phyloP scores from a whole-genome alignment of 2,329 filamentous ascomycete genomes.

The Fusarium nisikadoi region DNA sequence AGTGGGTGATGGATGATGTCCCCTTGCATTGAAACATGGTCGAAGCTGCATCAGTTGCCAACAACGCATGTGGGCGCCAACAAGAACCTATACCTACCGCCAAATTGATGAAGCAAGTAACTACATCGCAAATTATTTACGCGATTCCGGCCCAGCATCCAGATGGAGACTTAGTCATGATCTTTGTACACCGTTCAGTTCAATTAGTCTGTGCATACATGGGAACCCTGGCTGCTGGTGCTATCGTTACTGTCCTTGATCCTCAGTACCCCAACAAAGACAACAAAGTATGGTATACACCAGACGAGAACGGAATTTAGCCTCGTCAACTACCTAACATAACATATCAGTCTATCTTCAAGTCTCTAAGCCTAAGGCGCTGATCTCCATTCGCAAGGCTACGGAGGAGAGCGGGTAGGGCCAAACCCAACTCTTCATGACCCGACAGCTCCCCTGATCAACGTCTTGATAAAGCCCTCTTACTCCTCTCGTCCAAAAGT shows the following conservation, averaged over 20 bases:
- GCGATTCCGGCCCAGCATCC: neutral
- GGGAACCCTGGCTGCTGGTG: neutral
- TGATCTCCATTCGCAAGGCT: neutral
- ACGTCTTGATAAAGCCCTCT: neutral
- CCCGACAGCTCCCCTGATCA: neutral
- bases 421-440: neutral
- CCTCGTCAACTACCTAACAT: neutral
- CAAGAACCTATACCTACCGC: neutral
- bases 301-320: neutral
- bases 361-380: neutral
- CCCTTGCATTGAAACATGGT: neutral
- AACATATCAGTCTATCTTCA: neutral
- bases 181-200: neutral
- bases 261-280: neutral
- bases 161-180: constrained; percentile 1
- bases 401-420: neutral
- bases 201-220: neutral
- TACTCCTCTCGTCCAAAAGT: neutral
- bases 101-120: constrained; percentile 2
- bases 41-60: neutral
- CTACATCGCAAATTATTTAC: neutral
- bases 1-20: neutral
- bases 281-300: neutral
- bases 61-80: neutral
- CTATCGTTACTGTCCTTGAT: neutral